Conservation (phyloP, 352 stramenopile genomes). For the Phytophthora pini region DNA sequence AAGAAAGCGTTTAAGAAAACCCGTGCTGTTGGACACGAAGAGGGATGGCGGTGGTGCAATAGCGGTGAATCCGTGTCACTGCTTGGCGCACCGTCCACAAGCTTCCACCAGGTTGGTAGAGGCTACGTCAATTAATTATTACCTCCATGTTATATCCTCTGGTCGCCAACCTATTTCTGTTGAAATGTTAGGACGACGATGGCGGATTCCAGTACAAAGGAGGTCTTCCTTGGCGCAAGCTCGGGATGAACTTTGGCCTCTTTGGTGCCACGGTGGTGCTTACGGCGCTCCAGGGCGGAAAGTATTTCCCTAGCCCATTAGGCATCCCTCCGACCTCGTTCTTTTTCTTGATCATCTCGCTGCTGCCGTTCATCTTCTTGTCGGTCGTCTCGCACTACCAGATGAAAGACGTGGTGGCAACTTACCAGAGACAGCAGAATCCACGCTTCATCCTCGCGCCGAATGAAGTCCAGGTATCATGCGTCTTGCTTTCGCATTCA, state of each 20-base stretch:
- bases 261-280: slow-evolving; percentile 87
- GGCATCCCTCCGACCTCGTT: slow-evolving; percentile 89
- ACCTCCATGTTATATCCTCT: too few species aligned
- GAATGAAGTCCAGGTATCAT: slow-evolving; percentile 57
- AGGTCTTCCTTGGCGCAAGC: slow-evolving; percentile 61
- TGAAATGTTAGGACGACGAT: slow-evolving; percentile 31
- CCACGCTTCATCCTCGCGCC: slow-evolving; percentile 47
- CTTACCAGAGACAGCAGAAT: slow-evolving; percentile 46
- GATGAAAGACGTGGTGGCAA: slow-evolving; percentile 46
- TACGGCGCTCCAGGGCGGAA: slow-evolving; percentile 91
- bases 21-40: slow-evolving; percentile 78
- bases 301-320: slow-evolving; percentile 83
- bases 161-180: not conserved
- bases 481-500: slow-evolving; percentile 11
- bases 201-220: slow-evolving; percentile 35
- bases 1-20: slow-evolving; percentile 82
- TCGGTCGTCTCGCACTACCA: slow-evolving; percentile 78
- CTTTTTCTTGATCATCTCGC: slow-evolving; percentile 78
- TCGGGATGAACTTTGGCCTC: slow-evolving; percentile 73
- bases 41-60: slow-evolving; percentile 57
- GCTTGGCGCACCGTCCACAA: slow-evolving; percentile 36
- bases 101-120: slow-evolving; percentile 30
- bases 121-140: too few species aligned
- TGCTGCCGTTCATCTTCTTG: slow-evolving; percentile 64
- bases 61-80: slow-evolving; percentile 36